These are phyloP conservation scores for Ilyonectria robusta DNA, from an alignment of 2,329 filamentous ascomycete species.

Conservation along the genomic window DNA sequence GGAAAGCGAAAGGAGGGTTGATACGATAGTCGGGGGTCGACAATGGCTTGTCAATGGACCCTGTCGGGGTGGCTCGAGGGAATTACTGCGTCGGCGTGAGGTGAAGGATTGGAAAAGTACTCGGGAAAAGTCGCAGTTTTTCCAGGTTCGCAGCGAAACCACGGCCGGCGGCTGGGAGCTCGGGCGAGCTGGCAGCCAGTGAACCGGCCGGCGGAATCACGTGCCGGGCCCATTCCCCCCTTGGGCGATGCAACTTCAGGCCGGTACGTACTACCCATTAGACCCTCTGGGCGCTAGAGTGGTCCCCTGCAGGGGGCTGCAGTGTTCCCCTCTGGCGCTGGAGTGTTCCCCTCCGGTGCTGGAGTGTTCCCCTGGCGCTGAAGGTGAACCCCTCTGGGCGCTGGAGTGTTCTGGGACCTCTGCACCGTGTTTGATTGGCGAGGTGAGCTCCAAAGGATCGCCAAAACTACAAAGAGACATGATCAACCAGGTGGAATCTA, in stretches of 20 bases:
- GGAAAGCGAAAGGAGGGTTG: conserved; percentile 54
- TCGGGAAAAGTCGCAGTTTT: conserved; percentile 66
- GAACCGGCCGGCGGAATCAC: conserved; percentile 46
- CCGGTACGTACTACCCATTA: conserved; percentile 22
- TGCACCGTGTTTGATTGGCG: conserved; percentile 26
- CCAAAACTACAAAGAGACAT: conserved; percentile 20
- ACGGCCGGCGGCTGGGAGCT: conserved; percentile 51
- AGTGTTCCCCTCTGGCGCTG: conserved; percentile 1
- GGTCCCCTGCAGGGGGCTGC: conserved; percentile 26
- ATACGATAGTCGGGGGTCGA: conserved; percentile 54
- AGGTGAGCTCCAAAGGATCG: conserved; percentile 13
- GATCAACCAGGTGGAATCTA: conserved; percentile 7
- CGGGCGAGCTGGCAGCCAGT: conserved; percentile 50
- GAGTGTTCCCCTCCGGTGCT: neutral
- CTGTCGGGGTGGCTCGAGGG: conserved; percentile 57
- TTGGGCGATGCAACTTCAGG: conserved; percentile 4
- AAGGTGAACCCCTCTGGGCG: neutral
- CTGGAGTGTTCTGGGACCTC: conserved; percentile 11
- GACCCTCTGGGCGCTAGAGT: neutral
- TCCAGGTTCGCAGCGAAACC: conserved; percentile 49
- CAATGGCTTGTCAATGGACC: conserved; percentile 62
- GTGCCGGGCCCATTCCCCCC: conserved; percentile 34
- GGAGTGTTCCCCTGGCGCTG: conserved; percentile 20
- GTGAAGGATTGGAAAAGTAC: conserved; percentile 58
- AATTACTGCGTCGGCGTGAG: conserved; percentile 56